Percentiles rank a stretch among this genome's conserved stretches.
Conservation (phyloP, 176 grass and related monocot genomes). For the Typha latifolia region DNA sequence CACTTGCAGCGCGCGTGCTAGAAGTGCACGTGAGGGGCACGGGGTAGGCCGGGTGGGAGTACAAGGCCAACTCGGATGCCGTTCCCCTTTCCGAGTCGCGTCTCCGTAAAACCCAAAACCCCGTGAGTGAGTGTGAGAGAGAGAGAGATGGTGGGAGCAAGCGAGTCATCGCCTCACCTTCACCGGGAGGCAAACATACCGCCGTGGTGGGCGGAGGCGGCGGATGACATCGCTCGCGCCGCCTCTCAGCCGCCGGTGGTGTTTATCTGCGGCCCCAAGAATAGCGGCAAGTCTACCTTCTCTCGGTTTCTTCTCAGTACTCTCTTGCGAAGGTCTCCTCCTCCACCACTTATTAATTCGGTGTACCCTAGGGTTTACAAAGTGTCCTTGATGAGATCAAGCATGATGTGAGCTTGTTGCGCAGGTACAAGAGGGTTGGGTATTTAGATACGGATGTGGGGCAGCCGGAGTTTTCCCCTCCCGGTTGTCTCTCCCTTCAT, state of each 20-base stretch:
- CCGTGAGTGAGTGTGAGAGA: too few relatives aligned
- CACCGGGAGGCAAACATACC: conserved; percentile 37
- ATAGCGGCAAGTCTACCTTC: conserved; percentile 94
- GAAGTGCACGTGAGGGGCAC: too few relatives aligned
- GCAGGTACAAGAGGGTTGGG: conserved; percentile 52
- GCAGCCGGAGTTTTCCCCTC: conserved; percentile 63
- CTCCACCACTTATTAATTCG: background rate
- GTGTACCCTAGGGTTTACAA: background rate
- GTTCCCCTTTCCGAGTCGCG: too few relatives aligned
- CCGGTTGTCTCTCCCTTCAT: conserved; percentile 68
- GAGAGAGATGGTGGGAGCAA: background rate
- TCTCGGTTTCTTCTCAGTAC: conserved; percentile 72
- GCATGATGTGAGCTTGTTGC: background rate
- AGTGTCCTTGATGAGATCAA: background rate
- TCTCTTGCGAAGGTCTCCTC: conserved; percentile 51
- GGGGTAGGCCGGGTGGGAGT: too few relatives aligned
- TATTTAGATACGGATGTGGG: conserved; percentile 81
- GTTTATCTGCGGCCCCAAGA: conserved; percentile 70
- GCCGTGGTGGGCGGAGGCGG: conserved; percentile 28
- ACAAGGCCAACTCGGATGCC: too few relatives aligned
- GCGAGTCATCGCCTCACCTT: conserved; percentile 4
- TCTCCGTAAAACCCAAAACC: too few relatives aligned
- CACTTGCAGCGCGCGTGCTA: too few relatives aligned
- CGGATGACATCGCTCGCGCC: conserved; percentile 6
- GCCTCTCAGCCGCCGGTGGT: conserved; percentile 35